A percentile compares a stretch with the other conserved stretches of the same genome.
Conservation (phyloP, 495 filamentous ascomycete species). For the Penicillium diatomitis region DNA sequence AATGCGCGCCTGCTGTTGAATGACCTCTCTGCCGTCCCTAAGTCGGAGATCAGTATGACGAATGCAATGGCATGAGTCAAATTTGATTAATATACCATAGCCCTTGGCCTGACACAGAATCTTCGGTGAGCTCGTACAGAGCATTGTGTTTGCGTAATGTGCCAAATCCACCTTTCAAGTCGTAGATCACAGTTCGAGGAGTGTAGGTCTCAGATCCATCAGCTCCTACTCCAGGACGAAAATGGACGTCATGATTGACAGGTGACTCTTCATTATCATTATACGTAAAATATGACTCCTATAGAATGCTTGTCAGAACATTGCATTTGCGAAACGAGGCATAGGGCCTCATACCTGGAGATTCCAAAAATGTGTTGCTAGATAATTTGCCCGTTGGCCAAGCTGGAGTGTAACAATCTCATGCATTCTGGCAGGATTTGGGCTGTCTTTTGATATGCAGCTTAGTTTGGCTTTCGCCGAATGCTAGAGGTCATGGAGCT, state of each 20-base stretch:
- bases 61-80: neutral
- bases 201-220: constrained; percentile 84
- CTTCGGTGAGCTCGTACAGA: constrained; percentile 64
- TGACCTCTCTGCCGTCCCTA: constrained; percentile 61
- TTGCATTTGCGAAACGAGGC: neutral
- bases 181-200: constrained; percentile 86
- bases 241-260: constrained; percentile 88
- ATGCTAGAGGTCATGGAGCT: too few species aligned
- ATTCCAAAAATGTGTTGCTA: constrained; percentile 99
- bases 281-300: constrained; percentile 98
- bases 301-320: neutral
- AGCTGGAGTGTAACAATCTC: constrained; percentile 93
- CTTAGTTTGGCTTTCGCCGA: too few species aligned
- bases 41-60: neutral
- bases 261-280: constrained; percentile 53
- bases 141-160: constrained; percentile 80
- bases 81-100: constrained; percentile 45
- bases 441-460: too few species aligned
- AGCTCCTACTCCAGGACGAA: constrained; percentile 70
- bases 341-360: constrained; percentile 50
- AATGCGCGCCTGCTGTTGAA: constrained; percentile 60
- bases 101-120: constrained; percentile 37
- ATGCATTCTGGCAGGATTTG: constrained; percentile 53
- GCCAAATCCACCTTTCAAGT: constrained; percentile 88
- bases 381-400: constrained; percentile 84